These are phyloP conservation scores for Collybia sordida DNA, from an alignment of 768 basidiomycete species.

Conservation along the genomic window DNA sequence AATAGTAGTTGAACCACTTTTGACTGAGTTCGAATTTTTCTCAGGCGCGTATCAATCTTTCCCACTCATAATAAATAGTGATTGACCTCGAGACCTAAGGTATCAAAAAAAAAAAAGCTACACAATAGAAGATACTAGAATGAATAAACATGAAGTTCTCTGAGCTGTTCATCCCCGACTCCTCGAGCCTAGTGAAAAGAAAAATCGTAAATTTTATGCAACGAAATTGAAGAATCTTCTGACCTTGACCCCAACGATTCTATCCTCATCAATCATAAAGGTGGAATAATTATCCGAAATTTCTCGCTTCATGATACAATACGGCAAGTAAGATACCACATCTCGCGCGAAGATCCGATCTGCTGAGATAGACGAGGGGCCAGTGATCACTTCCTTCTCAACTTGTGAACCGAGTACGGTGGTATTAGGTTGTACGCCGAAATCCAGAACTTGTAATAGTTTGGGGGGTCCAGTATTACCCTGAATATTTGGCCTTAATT, in stretches of 20 bases:
- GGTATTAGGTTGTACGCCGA: slow-evolving; percentile 7
- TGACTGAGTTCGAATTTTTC: too few relatives aligned
- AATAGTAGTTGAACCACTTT: too few relatives aligned
- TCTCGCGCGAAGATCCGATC: slow-evolving; percentile 8
- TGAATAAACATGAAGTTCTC: slow-evolving; percentile 13
- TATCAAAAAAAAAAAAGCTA: not conserved
- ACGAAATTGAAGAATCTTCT: not conserved
- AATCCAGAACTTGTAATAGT: slow-evolving; percentile 14
- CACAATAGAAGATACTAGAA: not conserved
- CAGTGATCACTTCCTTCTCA: not conserved
- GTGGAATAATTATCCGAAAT: slow-evolving; percentile 11
- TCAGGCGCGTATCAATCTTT: not conserved
- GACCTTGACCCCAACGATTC: slow-evolving; percentile 19
- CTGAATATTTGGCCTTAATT: not conserved
- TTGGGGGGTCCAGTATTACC: not conserved
- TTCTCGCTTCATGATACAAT: slow-evolving; percentile 1
- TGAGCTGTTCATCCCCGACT: slow-evolving; percentile 10
- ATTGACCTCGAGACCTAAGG: not conserved
- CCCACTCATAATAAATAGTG: not conserved
- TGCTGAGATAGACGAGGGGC: slow-evolving; percentile 5
- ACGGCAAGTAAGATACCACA: slow-evolving; percentile 14
- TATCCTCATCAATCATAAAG: slow-evolving; percentile 21
- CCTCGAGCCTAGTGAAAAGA: slow-evolving; percentile 5
- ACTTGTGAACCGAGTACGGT: not conserved
- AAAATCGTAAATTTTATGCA: not conserved